Evolutionary conservation across 495 filamentous ascomycete species (phyloP), one percentile per base, ranked within the genome.

Genomic region (Eremomyces bilateralis): DNA sequence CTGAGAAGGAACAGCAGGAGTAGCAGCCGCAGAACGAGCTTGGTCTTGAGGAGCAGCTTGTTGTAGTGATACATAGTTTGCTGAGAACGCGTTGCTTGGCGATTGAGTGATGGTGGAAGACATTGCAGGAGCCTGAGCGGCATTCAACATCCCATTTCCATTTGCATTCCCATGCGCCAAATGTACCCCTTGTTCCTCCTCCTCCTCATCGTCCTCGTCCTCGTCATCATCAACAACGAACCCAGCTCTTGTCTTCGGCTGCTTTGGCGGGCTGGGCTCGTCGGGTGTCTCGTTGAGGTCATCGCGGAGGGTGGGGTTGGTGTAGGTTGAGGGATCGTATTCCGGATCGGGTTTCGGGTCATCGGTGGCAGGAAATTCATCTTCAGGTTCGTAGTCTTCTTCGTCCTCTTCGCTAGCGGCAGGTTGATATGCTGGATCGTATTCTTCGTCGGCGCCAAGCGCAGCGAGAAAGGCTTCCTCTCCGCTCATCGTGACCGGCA

Each of bases 191-290:
- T 40, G 32, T 30, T 31, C 36, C 30, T 12, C 37, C 44, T 34
- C 20, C 21, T 38, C 31, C 34, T 5, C 6, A 57, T 61, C 67
- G 52, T 70, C 53, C 41, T 54, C 56, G 25, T 61, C 57, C 36
- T 56, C 50, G 25, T 51, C 46, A 34, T 80, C 75, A 57, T 79
- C 77, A 43, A 74, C 70, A 50, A 81, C 62, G 63, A 85, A 84
- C 41, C 80, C 80, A 44, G 75, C 78, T 42, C 72, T 72, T 25
- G 68, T 80, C 52, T 70, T 72, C 36, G 73, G 64, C 58, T 73
- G 75, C 46, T 48, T 43, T 4, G 21, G 18, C 12, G 10, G 8
- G 16, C 4, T 35, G 8, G 4, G 20, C 15, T 15, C 8, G 10
- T 4, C 4, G 6, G 6, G 33, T 11, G 4, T 35, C 8, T 19